A percentile compares a stretch with the other conserved stretches of the same genome.
Conservation (phyloP, 2,329 filamentous ascomycete species). For the Microsporum audouinii region DNA sequence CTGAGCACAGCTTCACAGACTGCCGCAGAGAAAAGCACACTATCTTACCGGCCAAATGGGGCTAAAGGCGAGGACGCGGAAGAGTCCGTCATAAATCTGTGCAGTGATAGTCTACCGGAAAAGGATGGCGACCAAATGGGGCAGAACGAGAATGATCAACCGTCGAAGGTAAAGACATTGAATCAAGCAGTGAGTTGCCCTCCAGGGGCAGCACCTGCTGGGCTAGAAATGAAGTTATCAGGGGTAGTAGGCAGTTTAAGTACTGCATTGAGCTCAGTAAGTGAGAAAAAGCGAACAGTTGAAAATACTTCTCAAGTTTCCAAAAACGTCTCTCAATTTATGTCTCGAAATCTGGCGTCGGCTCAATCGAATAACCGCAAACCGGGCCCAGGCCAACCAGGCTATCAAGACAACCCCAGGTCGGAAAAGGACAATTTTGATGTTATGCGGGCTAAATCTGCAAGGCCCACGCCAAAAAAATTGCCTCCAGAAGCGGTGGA, state of each 20-base stretch:
- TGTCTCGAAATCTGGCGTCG: slow-evolving; percentile 7
- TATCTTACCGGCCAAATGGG: background rate
- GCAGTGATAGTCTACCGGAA: background rate
- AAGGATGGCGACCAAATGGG: background rate
- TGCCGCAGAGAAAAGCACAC: background rate
- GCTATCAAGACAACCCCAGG: background rate
- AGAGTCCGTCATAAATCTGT: background rate
- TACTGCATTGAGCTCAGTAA: background rate
- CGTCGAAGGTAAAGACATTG: too few relatives aligned
- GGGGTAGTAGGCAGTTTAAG: background rate
- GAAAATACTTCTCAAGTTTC: slow-evolving; percentile 11
- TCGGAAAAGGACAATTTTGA: background rate
- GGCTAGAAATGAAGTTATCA: background rate
- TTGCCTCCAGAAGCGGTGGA: background rate
- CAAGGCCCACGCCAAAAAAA: background rate
- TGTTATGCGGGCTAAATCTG: background rate
- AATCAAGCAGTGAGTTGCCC: too few relatives aligned
- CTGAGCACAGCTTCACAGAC: background rate
- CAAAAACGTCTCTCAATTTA: slow-evolving; percentile 14
- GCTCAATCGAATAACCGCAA: background rate
- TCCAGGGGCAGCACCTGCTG: background rate
- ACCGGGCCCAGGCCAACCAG: background rate
- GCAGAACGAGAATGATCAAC: background rate
- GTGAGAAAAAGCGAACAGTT: background rate
- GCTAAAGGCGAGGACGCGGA: too few relatives aligned